Base-by-base conservation (phyloP, 1,284 basidiomycete genomes). In the Sporisorium iseilematis-ciliati region DNA sequence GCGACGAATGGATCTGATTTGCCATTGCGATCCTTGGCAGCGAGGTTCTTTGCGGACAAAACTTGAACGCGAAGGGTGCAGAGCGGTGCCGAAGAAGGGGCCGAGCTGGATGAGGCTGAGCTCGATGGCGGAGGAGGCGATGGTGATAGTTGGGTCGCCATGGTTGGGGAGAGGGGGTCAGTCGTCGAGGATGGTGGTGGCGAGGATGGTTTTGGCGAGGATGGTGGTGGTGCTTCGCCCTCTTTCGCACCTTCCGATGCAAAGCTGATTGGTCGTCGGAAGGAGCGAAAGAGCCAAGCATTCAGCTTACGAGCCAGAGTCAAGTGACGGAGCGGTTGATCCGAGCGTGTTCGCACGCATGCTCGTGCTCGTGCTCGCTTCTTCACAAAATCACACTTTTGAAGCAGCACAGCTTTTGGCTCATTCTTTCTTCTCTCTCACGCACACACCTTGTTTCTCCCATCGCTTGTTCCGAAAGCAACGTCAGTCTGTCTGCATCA, bases 21-120 rank as follows among this genome's bases (percentile, higher is more conserved):
- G 41, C 88, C 88, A 52, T 87, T 87, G 20, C 87, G 80, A 80
- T 89, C 88, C 79, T 87, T 88, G 5, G 86, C 86, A 14, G 87
- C 82, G 33, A 88, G 82, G 12, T 84, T 82, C n/a, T 85, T 75
- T 1, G 86, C 88, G 1, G 84, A 82, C 18, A 87, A 82, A 4
- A 88, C 69, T 58, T 81, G 80, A 7, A 82, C 75, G 8, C 80
- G 77, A 1, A 82, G 61, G n/a, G 65, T 62, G 43, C 77, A 78
- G 14, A 80, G 64, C 40, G 69, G 48, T 12, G 56, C 16, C 12
- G 64, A 20, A 3, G 42, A 33, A 11, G 54, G 40, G 2, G 50
- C 45, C 12, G 68, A 45, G 21, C 52, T 26, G 25, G 62, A 8
- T 1, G 62, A 5, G 3, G 59, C 20, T 1, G 58, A 50, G n/a